Conservation (phyloP, 768 basidiomycete species). For the Dentipellis sp. region DNA sequence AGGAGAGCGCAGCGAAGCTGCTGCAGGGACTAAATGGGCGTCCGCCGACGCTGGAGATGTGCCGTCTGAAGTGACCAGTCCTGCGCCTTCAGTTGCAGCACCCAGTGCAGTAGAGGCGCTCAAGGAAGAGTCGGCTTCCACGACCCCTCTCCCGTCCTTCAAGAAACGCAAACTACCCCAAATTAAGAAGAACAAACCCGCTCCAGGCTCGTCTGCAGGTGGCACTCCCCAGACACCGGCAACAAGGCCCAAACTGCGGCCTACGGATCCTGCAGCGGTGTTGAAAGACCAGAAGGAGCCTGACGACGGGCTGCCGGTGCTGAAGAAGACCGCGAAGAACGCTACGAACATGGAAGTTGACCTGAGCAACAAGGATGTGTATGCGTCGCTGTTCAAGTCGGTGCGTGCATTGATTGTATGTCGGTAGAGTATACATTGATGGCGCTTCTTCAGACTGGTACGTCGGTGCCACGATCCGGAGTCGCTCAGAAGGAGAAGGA, state of each 20-base stretch:
- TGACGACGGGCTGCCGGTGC: slow-evolving; percentile 7
- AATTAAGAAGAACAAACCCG: slow-evolving; percentile 13
- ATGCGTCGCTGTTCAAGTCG: slow-evolving; percentile 15
- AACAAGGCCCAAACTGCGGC: background rate
- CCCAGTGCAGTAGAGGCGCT: background rate
- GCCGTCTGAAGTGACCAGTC: background rate
- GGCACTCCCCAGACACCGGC: background rate
- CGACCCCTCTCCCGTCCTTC: slow-evolving; percentile 9
- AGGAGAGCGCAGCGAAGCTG: background rate
- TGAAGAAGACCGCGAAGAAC: slow-evolving; percentile 12
- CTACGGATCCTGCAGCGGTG: slow-evolving; percentile 1
- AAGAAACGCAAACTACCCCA: slow-evolving; percentile 14
- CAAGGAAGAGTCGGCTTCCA: slow-evolving; percentile 7
- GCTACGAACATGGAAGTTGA: slow-evolving; percentile 14
- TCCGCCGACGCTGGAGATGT: background rate
- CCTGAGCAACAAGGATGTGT: slow-evolving; percentile 15
- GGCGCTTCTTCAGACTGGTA: slow-evolving; percentile 7
- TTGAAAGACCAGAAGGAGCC: background rate
- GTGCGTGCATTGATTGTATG: slow-evolving; percentile 8
- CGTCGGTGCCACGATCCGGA: slow-evolving; percentile 15
- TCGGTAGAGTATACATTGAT: background rate
- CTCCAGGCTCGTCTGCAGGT: slow-evolving; percentile 1
- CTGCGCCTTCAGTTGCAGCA: background rate
- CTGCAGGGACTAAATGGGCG: background rate
- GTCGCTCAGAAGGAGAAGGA: slow-evolving; percentile 17